These are phyloP conservation scores for Aureobasidium leucospermi DNA, from an alignment of 2,329 filamentous ascomycete species.

Conservation along the genomic window DNA sequence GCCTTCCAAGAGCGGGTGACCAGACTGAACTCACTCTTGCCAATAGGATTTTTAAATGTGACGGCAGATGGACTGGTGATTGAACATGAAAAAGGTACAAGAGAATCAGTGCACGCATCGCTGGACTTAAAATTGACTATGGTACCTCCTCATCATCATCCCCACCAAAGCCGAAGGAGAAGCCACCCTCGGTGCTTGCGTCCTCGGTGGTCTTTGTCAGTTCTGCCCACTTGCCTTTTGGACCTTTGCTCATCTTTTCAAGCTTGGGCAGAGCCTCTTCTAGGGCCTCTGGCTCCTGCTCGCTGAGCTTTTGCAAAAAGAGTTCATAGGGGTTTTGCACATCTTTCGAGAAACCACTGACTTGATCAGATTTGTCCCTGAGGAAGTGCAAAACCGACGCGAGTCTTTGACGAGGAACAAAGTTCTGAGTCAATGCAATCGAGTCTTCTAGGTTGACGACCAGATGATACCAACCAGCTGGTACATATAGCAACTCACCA, in stretches of 20 bases:
- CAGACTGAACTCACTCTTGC: no score
- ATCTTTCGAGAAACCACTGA: constrained; percentile 73
- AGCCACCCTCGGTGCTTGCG: constrained; percentile 38
- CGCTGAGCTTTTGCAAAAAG: constrained; percentile 62
- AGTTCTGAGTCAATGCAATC: constrained; percentile 90
- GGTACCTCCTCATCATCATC: constrained; percentile 35
- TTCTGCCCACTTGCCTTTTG: constrained; percentile 81
- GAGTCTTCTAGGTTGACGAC: constrained; percentile 82
- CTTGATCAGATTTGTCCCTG: constrained; percentile 72
- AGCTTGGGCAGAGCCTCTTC: constrained; percentile 58
- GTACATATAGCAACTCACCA: constrained; percentile 87
- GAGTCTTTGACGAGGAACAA: constrained; percentile 71
- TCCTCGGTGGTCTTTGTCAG: constrained; percentile 54
- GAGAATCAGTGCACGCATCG: no score
- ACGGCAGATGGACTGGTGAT: no score
- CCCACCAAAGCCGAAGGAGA: constrained; percentile 56
- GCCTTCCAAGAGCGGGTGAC: no score
- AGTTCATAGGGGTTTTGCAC: constrained; percentile 65
- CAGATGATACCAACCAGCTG: constrained; percentile 93
- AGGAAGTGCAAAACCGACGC: constrained; percentile 72
- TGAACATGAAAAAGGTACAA: no score
- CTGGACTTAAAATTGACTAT: neutral
- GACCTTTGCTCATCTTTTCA: constrained; percentile 54
- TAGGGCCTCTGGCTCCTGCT: constrained; percentile 59
- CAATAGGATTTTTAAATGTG: no score